phyloP scores from a whole-genome alignment of 73 alveolate genomes.

The Tetrahymena borealis region DNA sequence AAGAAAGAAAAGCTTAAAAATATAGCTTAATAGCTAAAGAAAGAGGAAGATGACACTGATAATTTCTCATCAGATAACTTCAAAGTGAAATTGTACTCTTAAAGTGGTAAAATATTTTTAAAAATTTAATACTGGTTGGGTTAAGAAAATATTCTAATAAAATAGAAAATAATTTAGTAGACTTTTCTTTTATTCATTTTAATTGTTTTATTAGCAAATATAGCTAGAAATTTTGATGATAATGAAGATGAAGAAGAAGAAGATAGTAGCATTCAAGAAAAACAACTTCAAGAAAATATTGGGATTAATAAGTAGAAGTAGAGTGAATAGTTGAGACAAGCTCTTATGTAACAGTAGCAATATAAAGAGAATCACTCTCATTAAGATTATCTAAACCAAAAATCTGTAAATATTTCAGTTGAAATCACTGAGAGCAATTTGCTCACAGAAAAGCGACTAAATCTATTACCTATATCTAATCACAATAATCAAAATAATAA shows the following conservation, averaged over 20 bases:
- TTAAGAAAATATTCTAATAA: neutral
- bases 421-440: slow-evolving; percentile 1
- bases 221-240: neutral
- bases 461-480: neutral
- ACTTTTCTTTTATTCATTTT: too few species aligned
- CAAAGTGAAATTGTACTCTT: neutral
- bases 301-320: neutral
- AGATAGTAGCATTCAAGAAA: neutral
- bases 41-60: neutral
- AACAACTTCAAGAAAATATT: neutral
- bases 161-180: too few species aligned
- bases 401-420: neutral
- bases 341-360: neutral
- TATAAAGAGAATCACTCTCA: neutral
- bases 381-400: neutral
- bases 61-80: neutral
- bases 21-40: neutral
- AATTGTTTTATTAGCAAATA: neutral
- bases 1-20: neutral
- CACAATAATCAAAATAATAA: neutral
- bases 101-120: neutral
- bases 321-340: neutral
- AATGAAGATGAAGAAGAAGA: neutral
- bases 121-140: neutral
- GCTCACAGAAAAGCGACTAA: neutral